Evolutionary conservation across 2,329 filamentous ascomycete species (phyloP).

Genomic region (Curvularia sp.): DNA sequence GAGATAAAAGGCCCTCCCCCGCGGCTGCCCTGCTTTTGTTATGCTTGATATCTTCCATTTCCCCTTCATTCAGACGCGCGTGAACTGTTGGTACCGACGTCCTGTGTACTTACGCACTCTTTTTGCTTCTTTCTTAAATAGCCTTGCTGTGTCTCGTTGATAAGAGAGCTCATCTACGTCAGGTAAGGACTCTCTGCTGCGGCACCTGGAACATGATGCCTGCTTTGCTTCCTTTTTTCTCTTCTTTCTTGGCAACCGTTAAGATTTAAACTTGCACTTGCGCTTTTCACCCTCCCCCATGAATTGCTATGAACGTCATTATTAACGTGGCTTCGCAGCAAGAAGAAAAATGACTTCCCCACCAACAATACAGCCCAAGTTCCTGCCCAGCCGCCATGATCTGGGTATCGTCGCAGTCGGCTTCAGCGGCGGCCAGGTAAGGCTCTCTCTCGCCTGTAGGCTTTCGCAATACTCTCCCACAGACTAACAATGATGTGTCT

Average conservation of each 20-base stretch:
- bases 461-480: slow-evolving; percentile 6
- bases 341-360: slow-evolving; percentile 59
- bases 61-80: background rate
- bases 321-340: slow-evolving; percentile 13
- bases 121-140: background rate
- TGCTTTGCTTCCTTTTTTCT: slow-evolving; percentile 1
- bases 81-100: background rate
- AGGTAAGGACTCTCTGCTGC: slow-evolving; percentile 3
- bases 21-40: slow-evolving; percentile 20
- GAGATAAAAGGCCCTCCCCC: slow-evolving; percentile 38
- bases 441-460: slow-evolving; percentile 23
- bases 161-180: background rate
- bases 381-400: slow-evolving; percentile 79
- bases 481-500: slow-evolving; percentile 10
- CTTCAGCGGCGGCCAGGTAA: slow-evolving; percentile 94
- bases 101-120: background rate
- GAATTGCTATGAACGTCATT: background rate
- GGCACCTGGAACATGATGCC: background rate
- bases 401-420: slow-evolving; percentile 93
- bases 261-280: background rate
- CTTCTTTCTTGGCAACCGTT: background rate
- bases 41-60: slow-evolving; percentile 4
- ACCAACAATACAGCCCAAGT: slow-evolving; percentile 70
- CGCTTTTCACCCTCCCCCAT: background rate
- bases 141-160: background rate